A percentile compares a stretch with the other conserved stretches of the same genome.
These are phyloP conservation scores for Boletus vinaceobasis DNA, from an alignment of 768 basidiomycete genomes.

Conservation along the genomic window DNA sequence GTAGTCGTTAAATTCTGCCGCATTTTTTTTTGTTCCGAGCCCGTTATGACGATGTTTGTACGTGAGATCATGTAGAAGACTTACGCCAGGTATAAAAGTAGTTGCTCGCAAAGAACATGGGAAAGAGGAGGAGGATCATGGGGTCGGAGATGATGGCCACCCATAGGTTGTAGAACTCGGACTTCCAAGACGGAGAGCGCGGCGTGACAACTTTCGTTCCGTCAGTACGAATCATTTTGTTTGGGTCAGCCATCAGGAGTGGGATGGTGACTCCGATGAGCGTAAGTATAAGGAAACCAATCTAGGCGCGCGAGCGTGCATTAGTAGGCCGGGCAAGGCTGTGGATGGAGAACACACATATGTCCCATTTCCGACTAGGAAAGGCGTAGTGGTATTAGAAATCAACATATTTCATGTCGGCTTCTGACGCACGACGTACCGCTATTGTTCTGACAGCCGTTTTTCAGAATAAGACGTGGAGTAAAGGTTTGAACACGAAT, in stretches of 20 bases:
- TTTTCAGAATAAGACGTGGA: neutral
- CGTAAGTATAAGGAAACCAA: constrained; percentile 62
- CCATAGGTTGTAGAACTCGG: constrained; percentile 68
- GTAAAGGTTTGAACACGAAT: neutral
- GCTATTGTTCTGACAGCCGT: constrained; percentile 17
- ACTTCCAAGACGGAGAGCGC: constrained; percentile 70
- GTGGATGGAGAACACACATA: constrained; percentile 47
- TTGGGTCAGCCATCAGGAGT: constrained; percentile 64
- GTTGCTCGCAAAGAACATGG: constrained; percentile 79
- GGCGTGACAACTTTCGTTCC: constrained; percentile 62
- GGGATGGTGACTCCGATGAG: constrained; percentile 63
- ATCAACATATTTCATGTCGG: neutral
- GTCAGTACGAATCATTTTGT: constrained; percentile 70
- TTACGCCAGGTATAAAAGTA: constrained; percentile 83
- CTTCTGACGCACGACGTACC: constrained; percentile 19
- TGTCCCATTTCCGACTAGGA: constrained; percentile 63
- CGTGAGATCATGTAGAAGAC: constrained; percentile 4
- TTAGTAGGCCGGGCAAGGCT: neutral
- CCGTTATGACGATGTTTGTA: neutral
- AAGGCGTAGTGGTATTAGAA: neutral
- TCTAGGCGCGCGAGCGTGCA: neutral
- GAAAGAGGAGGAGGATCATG: constrained; percentile 68
- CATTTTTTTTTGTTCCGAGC: no score
- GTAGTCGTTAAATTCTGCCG: constrained; percentile 74
- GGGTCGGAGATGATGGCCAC: constrained; percentile 64